These are phyloP conservation scores for Eucalyptus camaldulensis DNA, from an alignment of 345 rosid species.

Conservation along the genomic window DNA sequence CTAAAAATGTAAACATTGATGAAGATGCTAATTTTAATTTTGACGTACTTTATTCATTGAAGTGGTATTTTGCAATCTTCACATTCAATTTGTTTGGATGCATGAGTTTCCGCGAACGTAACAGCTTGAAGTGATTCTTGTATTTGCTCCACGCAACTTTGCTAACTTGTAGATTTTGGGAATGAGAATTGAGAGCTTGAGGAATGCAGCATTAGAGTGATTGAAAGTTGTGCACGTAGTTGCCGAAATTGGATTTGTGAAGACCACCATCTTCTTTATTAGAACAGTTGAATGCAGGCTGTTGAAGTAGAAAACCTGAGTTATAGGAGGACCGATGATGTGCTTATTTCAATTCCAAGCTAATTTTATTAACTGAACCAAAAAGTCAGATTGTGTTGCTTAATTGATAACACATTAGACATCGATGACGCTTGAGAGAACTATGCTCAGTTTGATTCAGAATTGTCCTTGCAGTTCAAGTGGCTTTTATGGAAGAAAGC, in stretches of 20 bases:
- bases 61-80: not conserved
- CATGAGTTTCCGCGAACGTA: not conserved
- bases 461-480: conserved; percentile 42
- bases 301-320: not conserved
- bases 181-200: not conserved
- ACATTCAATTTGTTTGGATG: not conserved
- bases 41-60: not conserved
- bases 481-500: conserved; percentile 87
- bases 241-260: not conserved
- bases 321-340: not conserved
- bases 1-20: not conserved
- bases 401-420: not conserved
- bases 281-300: not conserved
- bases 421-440: not conserved
- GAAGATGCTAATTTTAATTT: not conserved
- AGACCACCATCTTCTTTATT: not conserved
- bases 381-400: not conserved
- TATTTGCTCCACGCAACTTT: not conserved
- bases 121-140: not conserved
- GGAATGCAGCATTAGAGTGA: not conserved
- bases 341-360: not conserved
- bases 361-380: not conserved
- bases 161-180: not conserved
- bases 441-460: not conserved
- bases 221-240: not conserved